A percentile compares a stretch with the other conserved stretches of the same genome.
Evolutionary conservation across 1,139 yeast genomes (phyloP).

Genomic region (Suhomyces ambrosiae): DNA sequence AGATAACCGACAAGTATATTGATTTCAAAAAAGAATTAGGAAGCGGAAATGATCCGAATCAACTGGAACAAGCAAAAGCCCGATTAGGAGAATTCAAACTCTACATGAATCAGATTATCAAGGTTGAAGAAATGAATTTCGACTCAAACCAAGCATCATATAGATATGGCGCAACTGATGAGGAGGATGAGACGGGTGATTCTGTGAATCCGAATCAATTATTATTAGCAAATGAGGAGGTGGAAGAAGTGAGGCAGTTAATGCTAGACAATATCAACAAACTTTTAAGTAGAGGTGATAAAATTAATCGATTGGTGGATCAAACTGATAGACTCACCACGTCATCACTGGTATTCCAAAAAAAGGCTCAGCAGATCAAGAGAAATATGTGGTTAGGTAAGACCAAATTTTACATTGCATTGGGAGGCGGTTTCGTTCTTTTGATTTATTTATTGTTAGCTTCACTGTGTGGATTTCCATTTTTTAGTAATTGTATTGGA

Average conservation of each 20-base stretch:
- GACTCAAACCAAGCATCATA: constrained; percentile 39
- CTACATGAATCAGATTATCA: constrained; percentile 54
- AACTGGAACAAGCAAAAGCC: constrained; percentile 20
- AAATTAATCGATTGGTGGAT: constrained; percentile 71
- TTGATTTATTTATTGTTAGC: constrained; percentile 48
- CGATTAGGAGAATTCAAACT: constrained; percentile 53
- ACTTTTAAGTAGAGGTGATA: constrained; percentile 78
- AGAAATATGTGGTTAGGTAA: constrained; percentile 70
- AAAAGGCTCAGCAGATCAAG: constrained; percentile 65
- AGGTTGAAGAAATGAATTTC: constrained; percentile 50
- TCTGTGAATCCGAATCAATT: constrained; percentile 43
- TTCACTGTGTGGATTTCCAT: constrained; percentile 55
- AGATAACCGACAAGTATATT: constrained; percentile 51
- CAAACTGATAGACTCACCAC: constrained; percentile 77
- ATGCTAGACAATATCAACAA: constrained; percentile 73
- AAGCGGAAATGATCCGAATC: constrained; percentile 15
- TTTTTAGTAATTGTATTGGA: constrained; percentile 32
- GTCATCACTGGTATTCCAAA: constrained; percentile 71
- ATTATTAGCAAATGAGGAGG: constrained; percentile 49
- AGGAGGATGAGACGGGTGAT: constrained; percentile 19
- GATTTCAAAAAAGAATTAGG: constrained; percentile 39
- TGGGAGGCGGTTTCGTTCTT: constrained; percentile 28
- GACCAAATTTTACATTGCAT: constrained; percentile 42
- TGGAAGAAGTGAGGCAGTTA: constrained; percentile 55
- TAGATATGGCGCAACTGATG: constrained; percentile 31